These are phyloP conservation scores for Globisporangium okanoganense DNA, from an alignment of 352 stramenopile species.

Conservation along the genomic window DNA sequence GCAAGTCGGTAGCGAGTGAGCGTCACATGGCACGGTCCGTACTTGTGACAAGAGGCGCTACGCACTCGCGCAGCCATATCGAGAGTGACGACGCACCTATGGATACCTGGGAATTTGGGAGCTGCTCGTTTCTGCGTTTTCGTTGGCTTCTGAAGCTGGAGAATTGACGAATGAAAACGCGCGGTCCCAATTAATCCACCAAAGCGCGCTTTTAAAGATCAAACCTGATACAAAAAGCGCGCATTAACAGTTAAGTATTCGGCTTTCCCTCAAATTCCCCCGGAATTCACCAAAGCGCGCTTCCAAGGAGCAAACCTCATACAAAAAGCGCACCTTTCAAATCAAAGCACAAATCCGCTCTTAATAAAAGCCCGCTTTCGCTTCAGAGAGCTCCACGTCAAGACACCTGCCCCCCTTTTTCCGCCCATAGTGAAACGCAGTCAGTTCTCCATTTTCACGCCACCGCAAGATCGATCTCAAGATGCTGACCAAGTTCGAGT, in stretches of 20 bases:
- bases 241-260: too few species aligned
- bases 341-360: slow-evolving; percentile 2
- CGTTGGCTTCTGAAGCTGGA: too few species aligned
- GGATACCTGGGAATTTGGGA: background rate
- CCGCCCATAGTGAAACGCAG: background rate
- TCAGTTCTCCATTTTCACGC: background rate
- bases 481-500: slow-evolving; percentile 99
- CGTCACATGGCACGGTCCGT: background rate
- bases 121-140: slow-evolving; percentile 23
- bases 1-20: background rate
- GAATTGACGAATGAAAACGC: slow-evolving; percentile 43
- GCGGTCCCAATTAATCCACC: background rate
- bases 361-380: background rate
- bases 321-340: background rate
- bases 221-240: too few species aligned
- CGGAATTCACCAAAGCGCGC: too few species aligned
- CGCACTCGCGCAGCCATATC: background rate
- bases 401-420: background rate
- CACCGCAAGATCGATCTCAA: slow-evolving; percentile 2
- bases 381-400: background rate
- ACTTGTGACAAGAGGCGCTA: background rate
- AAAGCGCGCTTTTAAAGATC: background rate
- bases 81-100: background rate
- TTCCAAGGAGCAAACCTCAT: background rate
- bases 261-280: too few species aligned